phyloP scores from a whole-genome alignment of 306 rosid genomes.

The Cucumis sativus region DNA sequence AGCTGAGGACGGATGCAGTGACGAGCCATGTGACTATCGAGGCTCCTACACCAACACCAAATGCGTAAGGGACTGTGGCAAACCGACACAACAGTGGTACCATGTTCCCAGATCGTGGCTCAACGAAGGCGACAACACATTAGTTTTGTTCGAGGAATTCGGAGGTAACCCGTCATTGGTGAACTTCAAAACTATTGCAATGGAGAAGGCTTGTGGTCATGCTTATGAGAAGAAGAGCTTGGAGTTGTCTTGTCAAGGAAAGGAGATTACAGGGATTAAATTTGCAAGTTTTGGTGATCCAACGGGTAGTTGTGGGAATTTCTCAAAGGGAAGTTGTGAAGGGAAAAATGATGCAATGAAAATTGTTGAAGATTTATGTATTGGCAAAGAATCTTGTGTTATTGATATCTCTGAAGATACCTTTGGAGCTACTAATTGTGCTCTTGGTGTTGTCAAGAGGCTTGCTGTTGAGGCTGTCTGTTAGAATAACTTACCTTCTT shows the following conservation, averaged over 20 bases:
- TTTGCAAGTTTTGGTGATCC: conserved; percentile 47
- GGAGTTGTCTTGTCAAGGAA: conserved; percentile 32
- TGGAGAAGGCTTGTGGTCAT: conserved; percentile 23
- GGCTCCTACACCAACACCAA: conserved; percentile 22
- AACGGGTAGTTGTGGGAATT: conserved; percentile 31
- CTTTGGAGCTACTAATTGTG: conserved; percentile 29
- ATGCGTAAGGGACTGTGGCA: conserved; percentile 39
- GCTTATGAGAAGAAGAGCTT: conserved; percentile 18
- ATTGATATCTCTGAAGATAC: conserved; percentile 23
- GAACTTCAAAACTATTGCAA: conserved; percentile 20
- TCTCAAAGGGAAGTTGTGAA: conserved; percentile 25
- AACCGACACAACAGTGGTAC: conserved; percentile 44
- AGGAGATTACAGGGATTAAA: conserved; percentile 21
- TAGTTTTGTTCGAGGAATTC: conserved; percentile 48
- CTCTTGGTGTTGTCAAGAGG: conserved; percentile 11
- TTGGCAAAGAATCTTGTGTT: conserved; percentile 32
- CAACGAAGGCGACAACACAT: conserved; percentile 17
- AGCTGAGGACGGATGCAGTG: conserved; percentile 29
- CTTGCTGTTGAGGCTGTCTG: conserved; percentile 45
- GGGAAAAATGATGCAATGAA: conserved; percentile 8
- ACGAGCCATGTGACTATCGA: conserved; percentile 39
- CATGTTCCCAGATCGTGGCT: conserved; percentile 37
- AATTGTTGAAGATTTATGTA: conserved; percentile 21
- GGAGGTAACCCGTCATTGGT: conserved; percentile 34
- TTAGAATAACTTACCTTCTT: background rate